Conservation (phyloP, 164 flowering plant species). For the Macadamia tetraphylla region DNA sequence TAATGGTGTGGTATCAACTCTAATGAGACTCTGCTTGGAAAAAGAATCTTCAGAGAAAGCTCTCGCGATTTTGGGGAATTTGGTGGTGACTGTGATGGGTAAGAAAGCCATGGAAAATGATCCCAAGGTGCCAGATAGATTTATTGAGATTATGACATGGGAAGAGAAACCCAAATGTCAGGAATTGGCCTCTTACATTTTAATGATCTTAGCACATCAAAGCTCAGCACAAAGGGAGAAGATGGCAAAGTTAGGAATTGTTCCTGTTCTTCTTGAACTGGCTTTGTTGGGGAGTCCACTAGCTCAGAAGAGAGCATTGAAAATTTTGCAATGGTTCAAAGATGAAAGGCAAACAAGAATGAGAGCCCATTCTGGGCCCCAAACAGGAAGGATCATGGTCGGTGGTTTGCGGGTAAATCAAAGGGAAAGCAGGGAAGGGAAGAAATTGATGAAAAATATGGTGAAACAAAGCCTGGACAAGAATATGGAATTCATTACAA, state of each 20-base stretch:
- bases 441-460: slow-evolving; percentile 64
- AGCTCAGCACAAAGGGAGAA: slow-evolving; percentile 58
- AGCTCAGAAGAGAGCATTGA: slow-evolving; percentile 77
- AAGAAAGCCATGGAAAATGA: slow-evolving; percentile 58
- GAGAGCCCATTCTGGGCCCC: slow-evolving; percentile 86
- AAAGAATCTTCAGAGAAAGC: slow-evolving; percentile 62
- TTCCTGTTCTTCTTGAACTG: slow-evolving; percentile 70
- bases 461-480: slow-evolving; percentile 76
- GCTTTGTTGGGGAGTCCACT: slow-evolving; percentile 66
- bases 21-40: slow-evolving; percentile 29
- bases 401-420: slow-evolving; percentile 35
- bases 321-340: slow-evolving; percentile 81
- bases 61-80: slow-evolving; percentile 60
- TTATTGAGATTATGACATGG: slow-evolving; percentile 75
- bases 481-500: slow-evolving; percentile 77
- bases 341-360: slow-evolving; percentile 60
- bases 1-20: slow-evolving; percentile 36
- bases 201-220: slow-evolving; percentile 88
- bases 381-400: slow-evolving; percentile 30
- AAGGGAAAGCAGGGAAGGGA: slow-evolving; percentile 46
- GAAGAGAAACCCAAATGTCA: slow-evolving; percentile 73
- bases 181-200: slow-evolving; percentile 66
- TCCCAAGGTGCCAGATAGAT: slow-evolving; percentile 43
- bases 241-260: slow-evolving; percentile 70
- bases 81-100: slow-evolving; percentile 66